These are phyloP conservation scores for Botrytis hyacinthi DNA, from an alignment of 2,329 filamentous ascomycete genomes.

Conservation along the genomic window DNA sequence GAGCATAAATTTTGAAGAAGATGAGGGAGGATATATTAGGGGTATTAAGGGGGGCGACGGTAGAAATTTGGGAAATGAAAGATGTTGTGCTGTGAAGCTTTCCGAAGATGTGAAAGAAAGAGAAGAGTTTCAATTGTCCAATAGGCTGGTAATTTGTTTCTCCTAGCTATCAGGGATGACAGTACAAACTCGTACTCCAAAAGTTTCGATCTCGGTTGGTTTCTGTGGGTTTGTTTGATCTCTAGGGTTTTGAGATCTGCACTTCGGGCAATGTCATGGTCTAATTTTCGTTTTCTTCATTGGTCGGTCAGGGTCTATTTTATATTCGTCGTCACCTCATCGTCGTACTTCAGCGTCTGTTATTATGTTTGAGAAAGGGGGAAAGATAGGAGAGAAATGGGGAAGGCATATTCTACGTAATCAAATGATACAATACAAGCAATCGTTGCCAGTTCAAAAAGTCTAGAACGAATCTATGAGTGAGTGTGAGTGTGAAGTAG, in stretches of 20 bases:
- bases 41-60: slow-evolving; percentile 20
- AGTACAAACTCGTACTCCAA: slow-evolving; percentile 25
- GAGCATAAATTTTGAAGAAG: slow-evolving; percentile 30
- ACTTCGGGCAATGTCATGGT: slow-evolving; percentile 30
- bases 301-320: slow-evolving; percentile 20
- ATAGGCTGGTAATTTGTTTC: slow-evolving; percentile 29
- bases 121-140: slow-evolving; percentile 19
- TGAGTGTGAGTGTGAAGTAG: background rate
- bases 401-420: slow-evolving; percentile 30
- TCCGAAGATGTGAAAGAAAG: slow-evolving; percentile 24
- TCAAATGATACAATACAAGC: slow-evolving; percentile 24
- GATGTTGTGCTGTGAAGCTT: slow-evolving; percentile 35
- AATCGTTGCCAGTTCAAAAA: slow-evolving; percentile 7
- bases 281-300: slow-evolving; percentile 25
- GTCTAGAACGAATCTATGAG: background rate
- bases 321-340: slow-evolving; percentile 18
- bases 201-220: slow-evolving; percentile 29
- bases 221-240: slow-evolving; percentile 23
- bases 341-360: slow-evolving; percentile 25
- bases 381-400: slow-evolving; percentile 15
- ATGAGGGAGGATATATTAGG: slow-evolving; percentile 22
- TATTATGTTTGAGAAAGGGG: slow-evolving; percentile 20
- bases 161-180: slow-evolving; percentile 25
- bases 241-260: slow-evolving; percentile 23
- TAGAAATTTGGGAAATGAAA: slow-evolving; percentile 27